A percentile compares a stretch with the other conserved stretches of the same genome.
phyloP scores from a whole-genome alignment of 805 yeast species.

The Saccharomycopsis selenospora region DNA sequence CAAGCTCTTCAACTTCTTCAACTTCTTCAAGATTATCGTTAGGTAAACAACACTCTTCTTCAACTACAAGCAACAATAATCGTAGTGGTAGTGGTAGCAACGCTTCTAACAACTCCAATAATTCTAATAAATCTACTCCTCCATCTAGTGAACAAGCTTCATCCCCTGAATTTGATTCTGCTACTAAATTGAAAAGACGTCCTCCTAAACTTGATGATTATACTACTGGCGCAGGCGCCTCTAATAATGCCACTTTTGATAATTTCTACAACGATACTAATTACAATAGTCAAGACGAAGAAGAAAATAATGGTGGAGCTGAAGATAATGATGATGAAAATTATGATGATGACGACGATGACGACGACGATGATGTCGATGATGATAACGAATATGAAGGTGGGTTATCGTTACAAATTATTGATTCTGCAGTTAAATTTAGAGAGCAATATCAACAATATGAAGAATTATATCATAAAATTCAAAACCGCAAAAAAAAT shows the following conservation, averaged over 20 bases:
- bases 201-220: background rate
- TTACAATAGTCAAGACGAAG: no score
- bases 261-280: no score
- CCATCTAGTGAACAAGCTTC: slow-evolving; percentile 8
- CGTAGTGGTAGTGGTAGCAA: background rate
- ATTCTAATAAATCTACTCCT: slow-evolving; percentile 2
- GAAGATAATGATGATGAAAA: background rate
- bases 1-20: background rate
- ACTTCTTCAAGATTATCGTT: background rate
- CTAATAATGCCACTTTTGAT: no score
- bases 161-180: slow-evolving; percentile 8
- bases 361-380: background rate
- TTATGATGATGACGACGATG: slow-evolving; percentile 1
- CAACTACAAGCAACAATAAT: background rate
- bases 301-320: background rate
- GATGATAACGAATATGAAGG: background rate
- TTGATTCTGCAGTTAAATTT: slow-evolving; percentile 13
- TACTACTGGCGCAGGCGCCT: background rate
- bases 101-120: background rate
- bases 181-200: background rate
- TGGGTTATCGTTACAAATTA: background rate
- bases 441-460: slow-evolving; percentile 13
- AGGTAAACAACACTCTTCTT: background rate
- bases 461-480: slow-evolving; percentile 6
- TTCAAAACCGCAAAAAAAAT: slow-evolving; percentile 2